Conservation (phyloP, 495 filamentous ascomycete genomes). For the Aspergillus mulundensis region DNA sequence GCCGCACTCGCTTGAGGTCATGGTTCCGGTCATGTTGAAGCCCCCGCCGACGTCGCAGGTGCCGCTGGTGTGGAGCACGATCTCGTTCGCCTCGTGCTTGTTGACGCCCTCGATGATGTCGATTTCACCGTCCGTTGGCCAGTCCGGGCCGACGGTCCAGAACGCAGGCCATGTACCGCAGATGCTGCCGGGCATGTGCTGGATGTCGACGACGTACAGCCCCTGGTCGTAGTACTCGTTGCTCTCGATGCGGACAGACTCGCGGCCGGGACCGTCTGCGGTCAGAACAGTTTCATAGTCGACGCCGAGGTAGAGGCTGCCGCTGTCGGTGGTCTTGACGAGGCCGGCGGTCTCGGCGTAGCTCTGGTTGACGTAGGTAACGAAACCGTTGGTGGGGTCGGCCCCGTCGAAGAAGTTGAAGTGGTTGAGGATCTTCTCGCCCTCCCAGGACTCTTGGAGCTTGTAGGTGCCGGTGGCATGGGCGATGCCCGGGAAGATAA, state of each 20-base stretch:
- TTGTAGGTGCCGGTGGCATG: constrained; percentile 28
- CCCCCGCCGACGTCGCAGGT: constrained; percentile 57
- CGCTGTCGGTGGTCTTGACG: constrained; percentile 50
- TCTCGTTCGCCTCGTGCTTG: constrained; percentile 54
- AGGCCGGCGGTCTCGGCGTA: constrained; percentile 55
- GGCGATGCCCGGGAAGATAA: constrained; percentile 13
- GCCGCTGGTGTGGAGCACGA: constrained; percentile 70
- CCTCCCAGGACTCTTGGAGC: constrained; percentile 42
- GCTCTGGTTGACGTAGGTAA: constrained; percentile 56
- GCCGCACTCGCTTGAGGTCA: constrained; percentile 53
- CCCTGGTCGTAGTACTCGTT: constrained; percentile 64
- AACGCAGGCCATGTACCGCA: constrained; percentile 77
- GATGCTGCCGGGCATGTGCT: constrained; percentile 66
- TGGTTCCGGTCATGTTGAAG: constrained; percentile 43
- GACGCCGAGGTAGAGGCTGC: constrained; percentile 49
- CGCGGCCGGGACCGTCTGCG: constrained; percentile 50
- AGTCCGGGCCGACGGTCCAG: constrained; percentile 71
- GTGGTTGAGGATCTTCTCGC: constrained; percentile 46
- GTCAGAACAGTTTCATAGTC: constrained; percentile 38
- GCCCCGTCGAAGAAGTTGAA: constrained; percentile 47
- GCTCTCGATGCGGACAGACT: constrained; percentile 64
- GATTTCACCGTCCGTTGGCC: constrained; percentile 80
- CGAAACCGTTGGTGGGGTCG: constrained; percentile 69
- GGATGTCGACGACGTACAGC: constrained; percentile 69
- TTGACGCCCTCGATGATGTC: constrained; percentile 92